Base-by-base conservation (phyloP, 768 basidiomycete genomes). In the Lyophyllum semitale region DNA sequence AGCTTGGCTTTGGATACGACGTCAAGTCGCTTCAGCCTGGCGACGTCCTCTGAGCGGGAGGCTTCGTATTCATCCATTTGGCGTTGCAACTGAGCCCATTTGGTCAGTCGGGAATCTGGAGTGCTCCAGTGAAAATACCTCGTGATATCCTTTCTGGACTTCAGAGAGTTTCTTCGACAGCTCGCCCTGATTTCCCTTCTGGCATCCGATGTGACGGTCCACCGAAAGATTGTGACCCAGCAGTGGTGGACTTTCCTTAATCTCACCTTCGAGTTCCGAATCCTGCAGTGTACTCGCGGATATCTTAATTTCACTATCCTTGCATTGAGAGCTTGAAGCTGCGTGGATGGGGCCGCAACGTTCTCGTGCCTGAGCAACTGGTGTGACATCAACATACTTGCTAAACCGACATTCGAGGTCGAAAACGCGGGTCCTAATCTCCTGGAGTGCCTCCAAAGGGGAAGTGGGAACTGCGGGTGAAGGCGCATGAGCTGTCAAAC, bases 31-130 rank as follows among this genome's bases (percentile, higher is more conserved):
- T 60, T 20, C 15, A 44, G 29, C 22, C 20, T 48, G 23, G 25
- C 33, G 29, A 38, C 33, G 17, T 54, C 47, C 17, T 53, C 49
- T 9, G 11, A 18, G 9, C 55, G 59, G 5, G 48, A 38, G 13
- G 13, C 40, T 43, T 51, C 59, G 13, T 47, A 57, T 20, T 33
- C 38, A 1, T 47, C 53, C 55, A 60, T 53, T n/a, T 30, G 20
- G 25, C n/a, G 44, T 7, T 48, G 45, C 15, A 37, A 15, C 59
- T 60, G 41, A 13, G 17, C 7, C 9, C 8, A 40, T 8, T 40
- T 1, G 26, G 2, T 5, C 18, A 7, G 17, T 29, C 15, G n/a
- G n/a, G n/a, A n/a, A n/a, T n/a, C n/a, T n/a, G n/a, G n/a, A n/a
- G n/a, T n/a, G n/a, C n/a, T 8, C 4, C 7, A 23, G 17, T 42